Evolutionary conservation across 306 rosid species (phyloP), one percentile per base, ranked within the genome.

Genomic region (Cucurbita maxima): DNA sequence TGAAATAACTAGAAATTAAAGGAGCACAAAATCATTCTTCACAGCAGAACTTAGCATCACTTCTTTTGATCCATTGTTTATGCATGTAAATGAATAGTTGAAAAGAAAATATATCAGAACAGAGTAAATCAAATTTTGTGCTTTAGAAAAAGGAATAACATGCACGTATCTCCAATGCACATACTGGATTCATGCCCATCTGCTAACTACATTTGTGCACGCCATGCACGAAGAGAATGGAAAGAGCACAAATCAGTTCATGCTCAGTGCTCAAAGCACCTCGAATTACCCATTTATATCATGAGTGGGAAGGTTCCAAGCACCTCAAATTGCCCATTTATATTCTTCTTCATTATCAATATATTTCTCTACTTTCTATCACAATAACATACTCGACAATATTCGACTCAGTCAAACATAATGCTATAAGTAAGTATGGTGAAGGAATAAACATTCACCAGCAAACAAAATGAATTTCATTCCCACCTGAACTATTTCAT

Each of bases 401-500:
- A 45, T 13, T 67, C 40, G n/a, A 67, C 13, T 13, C 16, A 19
- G 56, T 12, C 73, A 67, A 67, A 67, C 19, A 67, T 20, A 8
- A 20, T 14, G 6, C 25, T 37, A 15, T 47, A 68, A 34, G 73
- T 47, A 68, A 34, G 73, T 20, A 15, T 11, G 15, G 74, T 8
- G 8, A 69, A 15, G 56, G 56, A 67, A 45, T 67, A 36, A 38
- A 51, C 3, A 47, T 69, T 51, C 50, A 9, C 18, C 20, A 50
- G 15, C 58, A 48, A 50, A 69, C 0, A 50, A 30, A 30, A 34
- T 14, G 25, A 16, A n/a, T 70, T 50, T 48, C 43, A 30, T 50
- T 30, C 74, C 53, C 45, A 94, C 99, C 99, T 87, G 97, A 64
- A 94, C 95, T 16, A 91, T 84, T 84, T 85, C 91, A 74, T 82